Percentiles rank a stretch among this genome's conserved stretches.
Evolutionary conservation across 2,329 filamentous ascomycete species (phyloP).

Genomic region (Alternaria gansuensis): DNA sequence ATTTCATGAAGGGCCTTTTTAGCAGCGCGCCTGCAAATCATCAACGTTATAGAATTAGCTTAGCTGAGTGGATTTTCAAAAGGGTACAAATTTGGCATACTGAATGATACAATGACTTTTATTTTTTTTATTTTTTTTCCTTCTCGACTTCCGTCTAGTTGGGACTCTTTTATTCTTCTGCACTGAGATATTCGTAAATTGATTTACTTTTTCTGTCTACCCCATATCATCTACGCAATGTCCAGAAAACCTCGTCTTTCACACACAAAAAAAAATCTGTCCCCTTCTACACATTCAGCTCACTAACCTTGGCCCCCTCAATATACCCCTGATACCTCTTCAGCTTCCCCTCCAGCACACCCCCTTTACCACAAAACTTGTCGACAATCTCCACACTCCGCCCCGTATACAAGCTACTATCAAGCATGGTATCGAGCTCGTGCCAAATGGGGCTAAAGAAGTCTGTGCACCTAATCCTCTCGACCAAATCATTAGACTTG

Average conservation of each 20-base stretch:
- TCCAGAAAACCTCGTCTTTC: not conserved
- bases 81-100: not conserved
- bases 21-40: not conserved
- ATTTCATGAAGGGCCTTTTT: not conserved
- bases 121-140: too few species aligned
- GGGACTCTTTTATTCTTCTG: too few species aligned
- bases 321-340: constrained; percentile 62
- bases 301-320: constrained; percentile 43
- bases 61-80: constrained; percentile 1
- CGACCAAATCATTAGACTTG: constrained; percentile 80
- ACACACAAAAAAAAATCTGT: too few species aligned
- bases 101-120: not conserved
- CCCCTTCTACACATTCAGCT: constrained; percentile 41
- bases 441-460: constrained; percentile 78
- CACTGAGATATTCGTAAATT: not conserved
- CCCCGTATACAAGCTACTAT: constrained; percentile 69
- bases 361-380: constrained; percentile 33
- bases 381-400: constrained; percentile 53
- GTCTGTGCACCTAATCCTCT: constrained; percentile 73
- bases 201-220: not conserved
- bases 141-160: not conserved
- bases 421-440: constrained; percentile 73
- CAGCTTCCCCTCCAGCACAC: constrained; percentile 52
- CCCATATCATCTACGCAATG: not conserved
- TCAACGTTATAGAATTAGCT: not conserved